A percentile compares a stretch with the other conserved stretches of the same genome.
Conservation (phyloP, 352 stramenopile genomes). For the Phytophthora tubulina region DNA sequence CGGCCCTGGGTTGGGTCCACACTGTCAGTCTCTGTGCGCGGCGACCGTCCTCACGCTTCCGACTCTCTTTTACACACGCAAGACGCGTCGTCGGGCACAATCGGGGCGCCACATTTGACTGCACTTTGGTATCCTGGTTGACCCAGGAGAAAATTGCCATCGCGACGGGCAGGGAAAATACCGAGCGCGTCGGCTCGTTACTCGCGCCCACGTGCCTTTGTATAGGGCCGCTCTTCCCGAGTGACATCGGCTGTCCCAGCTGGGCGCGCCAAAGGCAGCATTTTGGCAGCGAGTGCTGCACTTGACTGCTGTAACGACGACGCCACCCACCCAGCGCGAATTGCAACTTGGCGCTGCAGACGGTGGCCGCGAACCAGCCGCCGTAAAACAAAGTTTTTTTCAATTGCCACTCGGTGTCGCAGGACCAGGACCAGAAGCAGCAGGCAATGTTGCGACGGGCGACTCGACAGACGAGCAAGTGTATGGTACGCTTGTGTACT, state of each 20-base stretch:
- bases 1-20: slow-evolving; percentile 16
- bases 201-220: slow-evolving; percentile 41
- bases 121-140: background rate
- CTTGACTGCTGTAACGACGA: slow-evolving; percentile 8
- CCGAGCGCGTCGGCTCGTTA: slow-evolving; percentile 36
- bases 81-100: background rate
- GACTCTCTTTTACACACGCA: slow-evolving; percentile 38
- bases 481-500: no score
- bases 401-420: slow-evolving; percentile 19
- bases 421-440: slow-evolving; percentile 42
- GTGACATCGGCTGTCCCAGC: slow-evolving; percentile 43
- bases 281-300: slow-evolving; percentile 11
- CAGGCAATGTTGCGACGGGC: slow-evolving; percentile 22
- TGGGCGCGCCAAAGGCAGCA: slow-evolving; percentile 27
- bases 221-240: slow-evolving; percentile 36
- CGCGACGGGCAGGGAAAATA: slow-evolving; percentile 35
- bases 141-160: slow-evolving; percentile 13
- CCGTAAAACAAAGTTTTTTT: background rate
- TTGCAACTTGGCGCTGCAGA: background rate
- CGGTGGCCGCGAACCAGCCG: slow-evolving; percentile 23
- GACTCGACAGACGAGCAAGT: slow-evolving; percentile 20
- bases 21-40: slow-evolving; percentile 22
- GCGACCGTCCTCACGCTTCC: slow-evolving; percentile 20
- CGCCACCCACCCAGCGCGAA: slow-evolving; percentile 3
- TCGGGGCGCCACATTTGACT: background rate